These are phyloP conservation scores for Cladosporium sp. DNA, from an alignment of 2,329 filamentous ascomycete species.

Conservation along the genomic window DNA sequence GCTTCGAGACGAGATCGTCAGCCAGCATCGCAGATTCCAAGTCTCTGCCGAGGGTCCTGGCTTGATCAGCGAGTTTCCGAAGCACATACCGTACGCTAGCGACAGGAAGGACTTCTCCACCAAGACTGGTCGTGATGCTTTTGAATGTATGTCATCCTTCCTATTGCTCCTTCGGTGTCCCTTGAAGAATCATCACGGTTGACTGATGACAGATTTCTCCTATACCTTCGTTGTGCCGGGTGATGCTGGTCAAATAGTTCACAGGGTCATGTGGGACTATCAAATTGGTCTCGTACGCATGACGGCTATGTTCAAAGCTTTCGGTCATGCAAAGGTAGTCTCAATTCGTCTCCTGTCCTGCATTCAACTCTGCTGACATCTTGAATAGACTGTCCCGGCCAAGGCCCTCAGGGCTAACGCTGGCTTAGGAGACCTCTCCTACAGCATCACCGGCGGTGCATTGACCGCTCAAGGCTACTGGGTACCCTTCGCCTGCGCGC, in stretches of 20 bases:
- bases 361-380: not conserved
- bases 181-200: not conserved
- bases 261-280: slow-evolving; percentile 88
- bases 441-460: slow-evolving; percentile 91
- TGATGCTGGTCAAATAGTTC: slow-evolving; percentile 49
- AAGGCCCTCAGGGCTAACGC: slow-evolving; percentile 68
- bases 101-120: slow-evolving; percentile 85
- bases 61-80: slow-evolving; percentile 44
- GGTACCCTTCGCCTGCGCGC: slow-evolving; percentile 87
- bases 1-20: slow-evolving; percentile 43
- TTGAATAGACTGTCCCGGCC: slow-evolving; percentile 71
- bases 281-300: slow-evolving; percentile 90
- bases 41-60: slow-evolving; percentile 44
- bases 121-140: slow-evolving; percentile 81
- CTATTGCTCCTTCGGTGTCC: not conserved
- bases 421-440: slow-evolving; percentile 78
- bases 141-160: slow-evolving; percentile 62
- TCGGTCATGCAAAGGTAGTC: slow-evolving; percentile 77
- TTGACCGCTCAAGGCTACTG: slow-evolving; percentile 94
- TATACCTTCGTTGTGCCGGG: slow-evolving; percentile 74
- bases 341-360: too few relatives aligned
- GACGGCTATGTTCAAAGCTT: slow-evolving; percentile 91
- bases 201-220: slow-evolving; percentile 62
- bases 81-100: slow-evolving; percentile 88
- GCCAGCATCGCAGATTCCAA: slow-evolving; percentile 62